These are phyloP conservation scores for Colletotrichum spaethianum DNA, from an alignment of 2,329 filamentous ascomycete species.

Conservation along the genomic window DNA sequence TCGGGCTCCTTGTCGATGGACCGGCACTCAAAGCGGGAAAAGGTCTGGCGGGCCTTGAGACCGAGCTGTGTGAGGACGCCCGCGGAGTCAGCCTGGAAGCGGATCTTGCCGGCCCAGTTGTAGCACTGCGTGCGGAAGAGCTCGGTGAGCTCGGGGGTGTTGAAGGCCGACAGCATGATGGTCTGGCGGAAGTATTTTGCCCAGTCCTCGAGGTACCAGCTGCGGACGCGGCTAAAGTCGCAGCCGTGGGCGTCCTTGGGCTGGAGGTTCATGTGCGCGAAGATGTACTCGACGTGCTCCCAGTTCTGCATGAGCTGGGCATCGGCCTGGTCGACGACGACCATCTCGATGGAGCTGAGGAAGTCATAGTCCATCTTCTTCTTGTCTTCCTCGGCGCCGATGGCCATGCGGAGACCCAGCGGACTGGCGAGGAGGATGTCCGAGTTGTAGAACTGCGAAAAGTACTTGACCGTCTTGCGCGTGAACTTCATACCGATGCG, in stretches of 20 bases:
- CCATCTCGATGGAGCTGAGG: constrained; percentile 91
- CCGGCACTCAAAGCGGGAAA: constrained; percentile 84
- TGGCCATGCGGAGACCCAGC: constrained; percentile 89
- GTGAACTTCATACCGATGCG: constrained; percentile 97
- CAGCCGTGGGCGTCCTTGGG: constrained; percentile 92
- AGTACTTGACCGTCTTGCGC: constrained; percentile 94
- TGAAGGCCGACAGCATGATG: constrained; percentile 83
- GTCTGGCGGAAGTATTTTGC: constrained; percentile 88
- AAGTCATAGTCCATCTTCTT: constrained; percentile 86
- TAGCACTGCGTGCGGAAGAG: constrained; percentile 82
- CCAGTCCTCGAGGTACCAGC: constrained; percentile 93
- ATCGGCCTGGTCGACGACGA: constrained; percentile 92
- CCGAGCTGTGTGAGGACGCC: constrained; percentile 82
- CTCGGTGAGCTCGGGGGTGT: constrained; percentile 89
- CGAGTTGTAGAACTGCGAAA: constrained; percentile 94
- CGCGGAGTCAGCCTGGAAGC: constrained; percentile 77
- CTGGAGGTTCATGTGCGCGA: constrained; percentile 91
- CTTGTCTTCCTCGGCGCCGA: constrained; percentile 80
- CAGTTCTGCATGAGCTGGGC: constrained; percentile 98
- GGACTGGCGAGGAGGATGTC: constrained; percentile 95
- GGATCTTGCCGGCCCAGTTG: constrained; percentile 86
- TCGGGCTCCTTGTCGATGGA: constrained; percentile 85
- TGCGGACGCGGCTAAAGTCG: constrained; percentile 91
- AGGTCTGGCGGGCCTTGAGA: constrained; percentile 85
- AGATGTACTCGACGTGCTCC: constrained; percentile 94